Evolutionary conservation across 257 asterid species (phyloP), one percentile per base, ranked within the genome.

Genomic region (Verbascum thapsus): DNA sequence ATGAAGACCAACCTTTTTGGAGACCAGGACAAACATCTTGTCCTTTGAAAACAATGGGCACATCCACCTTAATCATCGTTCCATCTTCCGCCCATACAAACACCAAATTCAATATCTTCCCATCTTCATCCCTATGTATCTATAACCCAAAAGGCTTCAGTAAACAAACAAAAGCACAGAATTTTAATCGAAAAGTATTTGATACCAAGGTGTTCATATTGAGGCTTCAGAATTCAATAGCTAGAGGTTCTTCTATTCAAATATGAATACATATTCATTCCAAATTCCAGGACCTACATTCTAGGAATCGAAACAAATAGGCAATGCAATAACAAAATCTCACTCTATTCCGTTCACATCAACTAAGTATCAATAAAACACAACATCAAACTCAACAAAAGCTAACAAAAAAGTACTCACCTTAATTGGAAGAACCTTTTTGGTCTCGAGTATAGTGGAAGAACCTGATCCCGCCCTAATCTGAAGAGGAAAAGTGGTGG

Each of bases 21-120:
- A 92, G 69, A 38, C 99, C 99, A n/a, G 91, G 96, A 74, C 89
- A 89, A 43, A 53, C 85, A 58, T 87, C 91, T 73, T 83, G 87
- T 47, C 99, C 99, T 70, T 80, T 87, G 38, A 80, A 87, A 69
- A 85, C 94, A 61, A 87, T 69, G 10, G 97, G 97, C 72, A 89
- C 88, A 11, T 92, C 91, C 34, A 92, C 97, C 83, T 77, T 80
- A 22, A 89, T 75, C 52, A 79, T 74, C 4, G 90, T 72, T 32
- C 96, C 95, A 10, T 89, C 95, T 75, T 92, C 97, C n/a, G 95
- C 97, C 99, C 97, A 92, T 2, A 85, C 95, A 40, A 92, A 78
- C 58, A 89, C 97, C 88, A 92, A 73, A 73, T 92, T 92, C 85
- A 89, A 59, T 70, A 92, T 78, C 68, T 74, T 85, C 64, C 97